These are phyloP conservation scores for Syzygium aromaticum DNA, from an alignment of 345 rosid species.

Conservation along the genomic window DNA sequence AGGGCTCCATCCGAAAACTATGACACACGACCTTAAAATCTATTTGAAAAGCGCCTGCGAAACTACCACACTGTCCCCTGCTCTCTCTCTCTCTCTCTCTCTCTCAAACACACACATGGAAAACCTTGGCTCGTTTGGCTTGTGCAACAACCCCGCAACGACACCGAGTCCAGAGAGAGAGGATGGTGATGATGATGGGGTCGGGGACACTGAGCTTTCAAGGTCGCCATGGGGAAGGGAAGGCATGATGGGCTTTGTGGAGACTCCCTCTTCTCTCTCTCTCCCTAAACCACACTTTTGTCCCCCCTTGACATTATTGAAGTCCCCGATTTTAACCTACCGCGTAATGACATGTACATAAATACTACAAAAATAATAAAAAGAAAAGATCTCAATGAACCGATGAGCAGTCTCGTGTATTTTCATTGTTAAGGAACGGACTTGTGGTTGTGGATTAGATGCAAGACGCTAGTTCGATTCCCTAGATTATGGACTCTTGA, in stretches of 20 bases:
- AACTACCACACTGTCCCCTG: slow-evolving; percentile 23
- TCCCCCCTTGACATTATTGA: not conserved
- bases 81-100: not conserved
- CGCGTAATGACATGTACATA: not conserved
- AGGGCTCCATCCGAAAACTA: slow-evolving; percentile 40
- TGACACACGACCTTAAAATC: slow-evolving; percentile 67
- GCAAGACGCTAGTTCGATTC: not conserved
- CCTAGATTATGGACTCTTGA: not conserved
- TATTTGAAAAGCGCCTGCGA: slow-evolving; percentile 33
- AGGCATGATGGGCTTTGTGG: slow-evolving; percentile 8
- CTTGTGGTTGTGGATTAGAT: not conserved
- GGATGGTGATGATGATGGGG: slow-evolving; percentile 27
- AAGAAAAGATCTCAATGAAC: not conserved
- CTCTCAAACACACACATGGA: not conserved
- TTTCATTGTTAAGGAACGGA: not conserved
- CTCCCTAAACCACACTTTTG: not conserved
- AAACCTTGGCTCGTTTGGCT: slow-evolving; percentile 23
- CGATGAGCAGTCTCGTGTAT: not conserved
- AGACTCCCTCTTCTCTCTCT: not conserved
- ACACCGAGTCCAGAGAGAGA: slow-evolving; percentile 14
- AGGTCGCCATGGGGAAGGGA: slow-evolving; percentile 5
- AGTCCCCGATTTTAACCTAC: not conserved
- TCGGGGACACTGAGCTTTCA: slow-evolving; percentile 54
- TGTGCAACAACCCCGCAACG: slow-evolving; percentile 41
- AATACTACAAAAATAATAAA: not conserved